Conservation (phyloP, 2,329 filamentous ascomycete genomes). For the Penicillium sp. region DNA sequence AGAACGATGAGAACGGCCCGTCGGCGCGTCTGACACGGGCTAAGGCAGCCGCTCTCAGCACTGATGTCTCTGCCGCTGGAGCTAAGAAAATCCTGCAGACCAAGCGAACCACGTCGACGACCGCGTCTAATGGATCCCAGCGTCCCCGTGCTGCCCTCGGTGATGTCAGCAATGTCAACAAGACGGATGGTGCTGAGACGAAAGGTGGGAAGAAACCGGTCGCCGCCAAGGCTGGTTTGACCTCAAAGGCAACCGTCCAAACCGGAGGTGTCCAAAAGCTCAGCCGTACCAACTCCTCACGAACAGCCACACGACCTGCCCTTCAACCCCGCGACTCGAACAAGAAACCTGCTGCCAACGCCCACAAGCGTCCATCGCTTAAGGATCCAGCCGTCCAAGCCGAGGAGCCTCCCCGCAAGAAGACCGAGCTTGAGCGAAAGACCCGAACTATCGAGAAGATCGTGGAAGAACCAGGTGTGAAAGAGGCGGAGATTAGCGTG, state of each 20-base stretch:
- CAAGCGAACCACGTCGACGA: slow-evolving; percentile 62
- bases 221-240: slow-evolving; percentile 63
- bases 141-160: slow-evolving; percentile 83
- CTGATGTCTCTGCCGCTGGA: slow-evolving; percentile 57
- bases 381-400: slow-evolving; percentile 59
- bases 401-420: slow-evolving; percentile 68
- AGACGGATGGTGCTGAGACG: slow-evolving; percentile 57
- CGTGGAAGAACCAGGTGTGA: slow-evolving; percentile 14
- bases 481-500: slow-evolving; percentile 25
- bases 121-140: slow-evolving; percentile 51
- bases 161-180: slow-evolving; percentile 93
- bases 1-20: slow-evolving; percentile 87
- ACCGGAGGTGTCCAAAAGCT: slow-evolving; percentile 79
- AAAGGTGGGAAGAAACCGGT: slow-evolving; percentile 72
- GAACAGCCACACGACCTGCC: slow-evolving; percentile 49
- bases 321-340: slow-evolving; percentile 64
- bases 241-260: slow-evolving; percentile 74
- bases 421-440: slow-evolving; percentile 58
- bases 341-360: slow-evolving; percentile 64
- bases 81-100: slow-evolving; percentile 65
- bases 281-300: slow-evolving; percentile 59
- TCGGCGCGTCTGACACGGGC: slow-evolving; percentile 88
- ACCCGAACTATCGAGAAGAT: not conserved
- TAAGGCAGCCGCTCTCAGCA: slow-evolving; percentile 71
- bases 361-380: slow-evolving; percentile 59